Base-by-base conservation (phyloP, 2,329 filamentous ascomycete genomes). In the Xylariomycetidae sp. region DNA sequence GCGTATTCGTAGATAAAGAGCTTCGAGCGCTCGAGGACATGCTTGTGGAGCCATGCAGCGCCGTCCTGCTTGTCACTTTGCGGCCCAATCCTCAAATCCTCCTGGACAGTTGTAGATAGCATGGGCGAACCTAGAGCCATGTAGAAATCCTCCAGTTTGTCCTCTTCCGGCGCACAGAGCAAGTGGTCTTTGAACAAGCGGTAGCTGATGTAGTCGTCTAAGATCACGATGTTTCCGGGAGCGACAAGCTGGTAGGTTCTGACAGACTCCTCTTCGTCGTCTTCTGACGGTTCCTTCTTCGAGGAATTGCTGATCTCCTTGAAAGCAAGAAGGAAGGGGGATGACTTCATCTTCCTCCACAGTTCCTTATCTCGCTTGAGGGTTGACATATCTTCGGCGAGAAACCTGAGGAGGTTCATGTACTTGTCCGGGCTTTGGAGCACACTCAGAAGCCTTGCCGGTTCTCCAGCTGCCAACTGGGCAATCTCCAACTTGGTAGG, bases 121-220 rank as follows among this genome's bases (percentile, higher is more conserved):
- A 76, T 77, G 27, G 79, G 74, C 4, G 87, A 82, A 2, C 92
- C 92, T 4, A 98, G 77, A 6, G 79, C 72, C 22, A 77, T 61
- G 58, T 98, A 98, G 43, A 98, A 90, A 2, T 74, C 72, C 54
- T 98, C 92, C 2, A 98, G 67, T 0, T 64, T 56, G 42, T 96
- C 92, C 52, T 98, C 92, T 56, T 95, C 85, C 0, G 92, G 93
- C 0, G 89, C 88, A 40, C 84, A 88, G 18, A 94, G 72, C 19
- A 98, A 69, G 42, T 79, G 76, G 32, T 87, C 77, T 53, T 89
- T 90, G 68, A 98, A 98, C 2, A 92, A 68, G 20, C 82, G 81
- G 56, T 90, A 95, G 50, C 84, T 88, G 49, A 86, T 84, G 48
- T 92, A 89, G 50, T 96, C 90, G 53, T 95, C 87, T 9, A 89